Conservation (phyloP, 1,139 yeast genomes). For the Tardiomyces digboiensis region DNA sequence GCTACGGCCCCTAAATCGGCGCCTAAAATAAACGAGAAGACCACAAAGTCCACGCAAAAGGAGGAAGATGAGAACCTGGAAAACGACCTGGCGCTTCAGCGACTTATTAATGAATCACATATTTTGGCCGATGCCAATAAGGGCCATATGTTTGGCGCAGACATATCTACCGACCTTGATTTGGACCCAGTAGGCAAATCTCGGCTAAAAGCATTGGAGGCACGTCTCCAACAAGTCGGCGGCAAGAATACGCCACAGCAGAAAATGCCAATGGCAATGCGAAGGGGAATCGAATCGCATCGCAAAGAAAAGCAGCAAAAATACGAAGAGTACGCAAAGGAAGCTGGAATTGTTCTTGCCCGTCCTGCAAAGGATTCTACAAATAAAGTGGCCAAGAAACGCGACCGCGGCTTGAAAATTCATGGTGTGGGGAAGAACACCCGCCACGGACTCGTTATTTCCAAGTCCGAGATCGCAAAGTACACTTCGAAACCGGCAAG, state of each 20-base stretch:
- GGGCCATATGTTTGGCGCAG: conserved; percentile 56
- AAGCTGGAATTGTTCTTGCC: conserved; percentile 76
- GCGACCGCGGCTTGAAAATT: conserved; percentile 77
- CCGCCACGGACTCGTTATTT: conserved; percentile 69
- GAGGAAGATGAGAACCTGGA: conserved; percentile 40
- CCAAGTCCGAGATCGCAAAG: conserved; percentile 53
- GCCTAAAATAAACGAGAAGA: conserved; percentile 17
- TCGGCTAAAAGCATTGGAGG: conserved; percentile 61
- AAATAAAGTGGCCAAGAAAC: conserved; percentile 26
- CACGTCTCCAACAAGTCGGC: conserved; percentile 49
- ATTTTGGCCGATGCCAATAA: conserved; percentile 52
- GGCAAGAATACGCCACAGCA: conserved; percentile 41
- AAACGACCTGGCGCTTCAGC: conserved; percentile 75
- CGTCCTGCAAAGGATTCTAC: conserved; percentile 41
- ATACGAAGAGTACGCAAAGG: conserved; percentile 68
- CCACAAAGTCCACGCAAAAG: conserved; percentile 9
- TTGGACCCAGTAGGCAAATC: conserved; percentile 77
- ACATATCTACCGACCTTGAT: conserved; percentile 54
- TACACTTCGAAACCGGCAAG: background rate
- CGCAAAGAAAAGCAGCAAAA: conserved; percentile 43
- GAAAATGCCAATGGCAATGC: conserved; percentile 79
- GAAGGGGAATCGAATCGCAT: conserved; percentile 71
- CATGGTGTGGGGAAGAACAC: conserved; percentile 73
- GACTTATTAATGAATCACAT: conserved; percentile 79
- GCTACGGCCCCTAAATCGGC: conserved; percentile 32